phyloP scores from a whole-genome alignment of 73 alveolate species.

The Symbiodinium pilosum region DNA sequence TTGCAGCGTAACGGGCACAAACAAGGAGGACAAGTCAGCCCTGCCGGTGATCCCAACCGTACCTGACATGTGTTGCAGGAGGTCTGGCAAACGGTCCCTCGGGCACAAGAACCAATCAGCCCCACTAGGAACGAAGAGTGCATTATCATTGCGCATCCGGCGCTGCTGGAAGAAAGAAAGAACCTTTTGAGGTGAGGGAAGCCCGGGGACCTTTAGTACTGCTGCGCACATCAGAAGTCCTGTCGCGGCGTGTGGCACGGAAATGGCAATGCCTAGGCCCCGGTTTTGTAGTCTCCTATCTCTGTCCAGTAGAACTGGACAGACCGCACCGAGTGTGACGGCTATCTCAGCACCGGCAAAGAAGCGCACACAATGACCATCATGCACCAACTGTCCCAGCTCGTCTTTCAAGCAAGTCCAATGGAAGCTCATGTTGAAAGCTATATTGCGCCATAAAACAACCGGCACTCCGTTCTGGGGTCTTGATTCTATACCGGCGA shows the following conservation, averaged over 20 bases:
- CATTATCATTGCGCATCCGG: background rate
- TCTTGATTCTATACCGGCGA: no score
- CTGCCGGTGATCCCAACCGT: background rate
- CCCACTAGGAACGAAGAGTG: background rate
- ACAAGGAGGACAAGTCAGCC: background rate
- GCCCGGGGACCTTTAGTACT: background rate
- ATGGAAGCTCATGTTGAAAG: background rate
- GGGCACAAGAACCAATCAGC: background rate
- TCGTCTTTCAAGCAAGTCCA: background rate
- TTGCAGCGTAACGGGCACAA: background rate
- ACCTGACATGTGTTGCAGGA: background rate
- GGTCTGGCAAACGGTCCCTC: background rate
- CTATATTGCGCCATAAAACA: background rate
- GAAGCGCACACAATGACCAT: background rate
- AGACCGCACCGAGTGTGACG: background rate
- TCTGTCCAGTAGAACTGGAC: background rate
- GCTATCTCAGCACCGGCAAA: background rate
- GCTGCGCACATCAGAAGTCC: background rate
- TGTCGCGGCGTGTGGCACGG: background rate
- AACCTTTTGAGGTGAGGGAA: background rate
- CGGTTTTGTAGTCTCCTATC: background rate
- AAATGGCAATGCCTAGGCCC: background rate
- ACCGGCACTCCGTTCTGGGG: no score
- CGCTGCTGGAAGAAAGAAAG: background rate
- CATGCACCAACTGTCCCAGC: background rate